Conservation (phyloP, 2,329 filamentous ascomycete genomes). For the Scleromitrula shiraiana region DNA sequence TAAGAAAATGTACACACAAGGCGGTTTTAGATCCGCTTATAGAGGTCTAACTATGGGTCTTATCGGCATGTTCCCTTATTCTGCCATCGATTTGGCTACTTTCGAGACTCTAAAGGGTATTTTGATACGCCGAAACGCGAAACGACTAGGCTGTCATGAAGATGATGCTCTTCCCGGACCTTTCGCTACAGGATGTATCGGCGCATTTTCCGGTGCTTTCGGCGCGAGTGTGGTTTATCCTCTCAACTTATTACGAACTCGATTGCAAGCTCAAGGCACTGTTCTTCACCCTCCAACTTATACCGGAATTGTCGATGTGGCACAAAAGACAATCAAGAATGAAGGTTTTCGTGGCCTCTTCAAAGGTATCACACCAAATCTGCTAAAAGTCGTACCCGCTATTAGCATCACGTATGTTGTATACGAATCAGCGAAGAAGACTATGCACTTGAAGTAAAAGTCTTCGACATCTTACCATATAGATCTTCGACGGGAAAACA, state of each 20-base stretch:
- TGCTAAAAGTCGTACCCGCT: slow-evolving; percentile 92
- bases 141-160: slow-evolving; percentile 62
- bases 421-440: slow-evolving; percentile 80
- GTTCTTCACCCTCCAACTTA: slow-evolving; percentile 86
- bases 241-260: slow-evolving; percentile 83
- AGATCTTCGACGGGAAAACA: too few relatives aligned
- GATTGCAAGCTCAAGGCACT: slow-evolving; percentile 90
- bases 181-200: slow-evolving; percentile 78
- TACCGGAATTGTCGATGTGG: slow-evolving; percentile 83
- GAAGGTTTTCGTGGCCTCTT: slow-evolving; percentile 85
- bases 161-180: slow-evolving; percentile 77
- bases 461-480: background rate
- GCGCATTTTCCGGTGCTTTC: slow-evolving; percentile 83
- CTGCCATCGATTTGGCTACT: slow-evolving; percentile 89
- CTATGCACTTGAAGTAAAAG: slow-evolving; percentile 38
- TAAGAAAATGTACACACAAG: slow-evolving; percentile 74
- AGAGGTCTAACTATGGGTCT: slow-evolving; percentile 90
- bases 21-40: slow-evolving; percentile 72
- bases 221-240: slow-evolving; percentile 94
- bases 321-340: slow-evolving; percentile 68
- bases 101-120: slow-evolving; percentile 85
- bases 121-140: slow-evolving; percentile 64
- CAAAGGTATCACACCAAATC: slow-evolving; percentile 89
- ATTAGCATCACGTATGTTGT: slow-evolving; percentile 93
- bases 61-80: slow-evolving; percentile 95